These are phyloP conservation scores for Aeschynomene evenia DNA, from an alignment of 306 rosid species.

Conservation along the genomic window DNA sequence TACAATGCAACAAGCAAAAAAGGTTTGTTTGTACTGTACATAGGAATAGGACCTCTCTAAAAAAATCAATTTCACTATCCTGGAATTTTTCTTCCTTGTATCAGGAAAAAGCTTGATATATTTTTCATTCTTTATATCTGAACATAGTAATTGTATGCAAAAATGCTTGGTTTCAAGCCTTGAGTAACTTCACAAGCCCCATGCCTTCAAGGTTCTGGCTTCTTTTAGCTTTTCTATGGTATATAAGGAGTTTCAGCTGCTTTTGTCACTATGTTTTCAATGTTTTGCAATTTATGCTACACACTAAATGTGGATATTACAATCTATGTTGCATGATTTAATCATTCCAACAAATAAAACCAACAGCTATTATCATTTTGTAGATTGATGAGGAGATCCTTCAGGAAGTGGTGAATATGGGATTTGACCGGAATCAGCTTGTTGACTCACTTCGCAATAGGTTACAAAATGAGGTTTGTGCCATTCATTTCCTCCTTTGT, in stretches of 20 bases:
- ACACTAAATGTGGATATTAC: not conserved
- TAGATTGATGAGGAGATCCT: conserved; percentile 93
- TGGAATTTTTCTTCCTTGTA: conserved; percentile 12
- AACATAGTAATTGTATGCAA: not conserved
- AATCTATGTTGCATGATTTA: conserved; percentile 1
- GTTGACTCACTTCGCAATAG: conserved; percentile 80
- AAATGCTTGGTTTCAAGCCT: conserved; percentile 8
- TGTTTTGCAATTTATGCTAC: not conserved
- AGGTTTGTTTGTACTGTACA: conserved; percentile 46
- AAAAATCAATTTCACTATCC: not conserved
- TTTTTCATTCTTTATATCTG: not conserved
- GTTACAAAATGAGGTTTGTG: conserved; percentile 76
- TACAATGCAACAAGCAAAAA: conserved; percentile 70
- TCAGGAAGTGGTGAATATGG: conserved; percentile 76
- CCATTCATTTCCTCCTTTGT: conserved; percentile 18
- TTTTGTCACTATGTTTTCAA: not conserved
- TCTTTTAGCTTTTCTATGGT: not conserved
- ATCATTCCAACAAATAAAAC: not conserved
- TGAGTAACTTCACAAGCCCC: not conserved
- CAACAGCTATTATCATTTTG: conserved; percentile 30
- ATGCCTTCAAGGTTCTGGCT: not conserved
- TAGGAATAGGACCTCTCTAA: not conserved
- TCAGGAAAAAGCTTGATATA: not conserved
- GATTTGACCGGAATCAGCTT: conserved; percentile 71
- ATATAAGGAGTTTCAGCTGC: not conserved